phyloP scores from a whole-genome alignment of 768 basidiomycete genomes.

The Leccinum rimulosum region DNA sequence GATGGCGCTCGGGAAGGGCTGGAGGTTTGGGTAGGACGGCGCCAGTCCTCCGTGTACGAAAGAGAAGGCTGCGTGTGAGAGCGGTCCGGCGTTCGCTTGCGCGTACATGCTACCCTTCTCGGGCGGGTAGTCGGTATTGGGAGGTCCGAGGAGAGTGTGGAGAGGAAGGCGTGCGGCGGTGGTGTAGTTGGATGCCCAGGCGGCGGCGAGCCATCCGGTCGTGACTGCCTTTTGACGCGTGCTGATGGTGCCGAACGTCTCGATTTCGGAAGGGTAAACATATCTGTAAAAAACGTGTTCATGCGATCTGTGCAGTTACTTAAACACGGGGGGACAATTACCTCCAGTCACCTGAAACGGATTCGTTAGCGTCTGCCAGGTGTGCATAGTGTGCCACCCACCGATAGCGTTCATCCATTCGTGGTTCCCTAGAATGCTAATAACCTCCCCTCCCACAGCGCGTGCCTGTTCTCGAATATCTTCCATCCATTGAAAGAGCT shows the following conservation, averaged over 20 bases:
- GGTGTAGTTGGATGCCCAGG: conserved; percentile 87
- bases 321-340: conserved; percentile 29
- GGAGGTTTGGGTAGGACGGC: conserved; percentile 67
- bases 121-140: conserved; percentile 60
- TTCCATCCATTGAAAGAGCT: conserved; percentile 84
- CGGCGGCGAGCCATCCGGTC: conserved; percentile 71
- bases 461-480: conserved; percentile 72
- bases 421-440: conserved; percentile 89
- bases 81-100: conserved; percentile 39
- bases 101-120: conserved; percentile 27
- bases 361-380: conserved; percentile 6
- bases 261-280: conserved; percentile 77
- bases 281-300: conserved; percentile 50
- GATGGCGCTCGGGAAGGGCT: conserved; percentile 81
- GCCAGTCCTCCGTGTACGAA: conserved; percentile 94
- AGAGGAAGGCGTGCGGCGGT: conserved; percentile 79
- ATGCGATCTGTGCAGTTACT: conserved; percentile 2
- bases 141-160: conserved; percentile 64
- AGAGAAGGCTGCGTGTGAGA: conserved; percentile 80
- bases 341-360: conserved; percentile 78
- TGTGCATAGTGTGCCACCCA: conserved; percentile 25
- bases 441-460: conserved; percentile 63
- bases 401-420: conserved; percentile 94
- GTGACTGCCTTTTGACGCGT: conserved; percentile 73
- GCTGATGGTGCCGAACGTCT: conserved; percentile 72